Base-by-base conservation (phyloP, 2,329 filamentous ascomycete species). In the Botrytis sinoallii region DNA sequence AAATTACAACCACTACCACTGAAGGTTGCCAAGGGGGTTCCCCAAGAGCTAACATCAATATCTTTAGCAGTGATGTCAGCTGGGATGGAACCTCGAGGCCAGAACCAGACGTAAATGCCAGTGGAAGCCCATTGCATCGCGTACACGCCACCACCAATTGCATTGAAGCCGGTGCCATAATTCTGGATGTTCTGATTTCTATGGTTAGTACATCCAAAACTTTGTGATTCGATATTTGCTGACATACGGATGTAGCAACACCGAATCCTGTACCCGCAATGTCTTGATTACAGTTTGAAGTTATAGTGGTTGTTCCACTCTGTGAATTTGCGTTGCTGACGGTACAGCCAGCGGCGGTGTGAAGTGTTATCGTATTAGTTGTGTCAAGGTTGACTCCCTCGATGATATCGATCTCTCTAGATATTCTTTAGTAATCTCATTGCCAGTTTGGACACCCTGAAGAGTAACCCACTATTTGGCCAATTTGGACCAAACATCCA, bases 21-120 rank as follows among this genome's bases (percentile, higher is more conserved):
- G 79, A 95, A 96, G 22, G 88, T 82, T 1, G 91, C 92, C 7
- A 88, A 82, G 0, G 93, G 93, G 3, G 84, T 84, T 1, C 90
- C 91, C 93, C 93, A 96, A 18, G 78, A 81, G 0, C 82, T 80
- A 0, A 92, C 35, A 46, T 92, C 65, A 90, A 84, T 0, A 92
- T 93, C 14, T 78, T 84, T 60, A 16, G 65, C 81, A 84, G 55
- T 85, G 66, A 95, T 90, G 79, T 95, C 90, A 0, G 81, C 79
- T 0, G 94, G 93, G 48, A 94, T 87, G 9, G 82, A 80, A 44
- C 82, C 83, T 38, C 91, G 88, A 3, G 89, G 84, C 82, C 94
- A 96, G 83, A 92, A 92, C 89, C 91, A 97, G 75, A 96, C 85
- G 71, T 86, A 89, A 80, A 97, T 92, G 73, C 86, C 87, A 3